Conservation (phyloP, 306 rosid species). For the Leucaena leucocephala region DNA sequence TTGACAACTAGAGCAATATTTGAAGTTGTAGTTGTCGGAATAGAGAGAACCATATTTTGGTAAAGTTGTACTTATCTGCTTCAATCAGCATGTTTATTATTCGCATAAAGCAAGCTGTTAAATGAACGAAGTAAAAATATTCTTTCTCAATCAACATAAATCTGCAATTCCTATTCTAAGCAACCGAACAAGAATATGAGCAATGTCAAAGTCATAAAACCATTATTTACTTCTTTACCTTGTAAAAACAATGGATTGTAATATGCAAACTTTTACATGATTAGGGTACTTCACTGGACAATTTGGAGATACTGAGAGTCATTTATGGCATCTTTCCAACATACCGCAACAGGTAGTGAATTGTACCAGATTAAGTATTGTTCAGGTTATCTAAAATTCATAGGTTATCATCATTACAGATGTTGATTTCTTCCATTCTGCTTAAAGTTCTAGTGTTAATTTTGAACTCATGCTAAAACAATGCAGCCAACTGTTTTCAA, state of each 20-base stretch:
- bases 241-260: background rate
- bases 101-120: background rate
- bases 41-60: background rate
- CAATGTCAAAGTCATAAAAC: conserved; percentile 2
- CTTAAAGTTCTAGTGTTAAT: background rate
- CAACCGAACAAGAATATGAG: conserved; percentile 22
- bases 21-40: background rate
- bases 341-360: conserved; percentile 73
- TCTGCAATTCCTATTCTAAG: background rate
- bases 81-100: background rate
- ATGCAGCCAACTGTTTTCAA: background rate
- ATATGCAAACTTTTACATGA: conserved; percentile 28
- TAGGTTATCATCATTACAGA: background rate
- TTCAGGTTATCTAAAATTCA: conserved; percentile 10
- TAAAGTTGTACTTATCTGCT: too few species aligned
- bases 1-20: background rate
- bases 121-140: background rate
- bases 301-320: conserved; percentile 76
- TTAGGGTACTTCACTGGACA: conserved; percentile 83
- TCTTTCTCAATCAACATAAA: background rate
- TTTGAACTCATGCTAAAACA: background rate
- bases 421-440: background rate
- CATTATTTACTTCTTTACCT: background rate
- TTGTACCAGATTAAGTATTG: conserved; percentile 24
- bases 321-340: conserved; percentile 91